Evolutionary conservation across 1,284 basidiomycete genomes (phyloP).

Genomic region (Vanrija pseudolonga): DNA sequence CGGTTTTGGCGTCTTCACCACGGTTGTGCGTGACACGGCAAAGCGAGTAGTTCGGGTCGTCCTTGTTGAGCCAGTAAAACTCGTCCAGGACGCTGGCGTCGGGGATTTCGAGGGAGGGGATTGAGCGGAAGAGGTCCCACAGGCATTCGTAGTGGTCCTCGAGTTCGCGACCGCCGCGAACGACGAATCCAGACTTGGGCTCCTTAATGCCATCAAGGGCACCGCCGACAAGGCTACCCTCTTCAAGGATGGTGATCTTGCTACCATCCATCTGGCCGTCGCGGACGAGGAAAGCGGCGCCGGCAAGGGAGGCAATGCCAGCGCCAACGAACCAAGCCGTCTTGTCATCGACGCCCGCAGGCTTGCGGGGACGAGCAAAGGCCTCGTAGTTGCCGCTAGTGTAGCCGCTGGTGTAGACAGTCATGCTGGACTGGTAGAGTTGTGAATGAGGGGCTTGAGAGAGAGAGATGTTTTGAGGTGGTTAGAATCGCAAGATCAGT

Average conservation of each 20-base stretch:
- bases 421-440: not conserved
- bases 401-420: not conserved
- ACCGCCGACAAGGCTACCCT: not conserved
- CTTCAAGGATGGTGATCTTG: slow-evolving; percentile 1
- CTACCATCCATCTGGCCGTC: not conserved
- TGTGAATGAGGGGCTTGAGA: too few species aligned
- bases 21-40: not conserved
- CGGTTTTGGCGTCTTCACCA: not conserved
- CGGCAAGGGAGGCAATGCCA: not conserved
- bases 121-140: slow-evolving; percentile 3
- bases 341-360: not conserved
- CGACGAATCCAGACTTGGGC: not conserved
- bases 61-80: slow-evolving; percentile 5
- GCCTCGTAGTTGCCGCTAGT: not conserved
- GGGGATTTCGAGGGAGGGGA: not conserved
- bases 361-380: slow-evolving; percentile 3
- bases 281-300: slow-evolving; percentile 4
- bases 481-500: too few species aligned
- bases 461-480: too few species aligned
- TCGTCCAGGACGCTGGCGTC: slow-evolving; percentile 4
- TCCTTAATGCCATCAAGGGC: not conserved
- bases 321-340: not conserved
- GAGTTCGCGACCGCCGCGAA: slow-evolving; percentile 4
- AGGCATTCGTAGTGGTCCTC: slow-evolving; percentile 9
- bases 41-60: slow-evolving; percentile 1